Conservation (phyloP, 2,329 filamentous ascomycete species). For the Alternaria alternata region DNA sequence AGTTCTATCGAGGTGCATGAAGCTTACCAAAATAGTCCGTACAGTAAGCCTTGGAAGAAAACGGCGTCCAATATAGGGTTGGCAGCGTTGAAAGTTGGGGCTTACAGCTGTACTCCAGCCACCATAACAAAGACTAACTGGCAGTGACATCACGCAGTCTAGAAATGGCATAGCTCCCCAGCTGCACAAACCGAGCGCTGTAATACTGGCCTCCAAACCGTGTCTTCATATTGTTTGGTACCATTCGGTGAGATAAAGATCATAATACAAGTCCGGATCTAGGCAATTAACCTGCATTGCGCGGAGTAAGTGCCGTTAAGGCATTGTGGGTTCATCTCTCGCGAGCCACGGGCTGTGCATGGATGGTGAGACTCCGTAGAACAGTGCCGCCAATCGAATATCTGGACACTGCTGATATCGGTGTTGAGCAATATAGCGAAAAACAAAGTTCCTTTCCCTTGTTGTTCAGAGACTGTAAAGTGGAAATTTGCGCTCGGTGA, state of each 20-base stretch:
- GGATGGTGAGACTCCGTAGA: neutral
- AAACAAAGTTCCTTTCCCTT: neutral
- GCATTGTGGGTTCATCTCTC: neutral
- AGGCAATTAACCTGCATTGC: neutral
- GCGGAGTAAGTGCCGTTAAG: neutral
- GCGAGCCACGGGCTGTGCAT: neutral
- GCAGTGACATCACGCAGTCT: neutral
- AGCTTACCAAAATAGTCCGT: conserved; percentile 24
- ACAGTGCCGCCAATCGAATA: neutral
- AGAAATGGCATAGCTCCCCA: neutral
- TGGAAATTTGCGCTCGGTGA: neutral
- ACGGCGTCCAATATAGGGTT: conserved; percentile 12
- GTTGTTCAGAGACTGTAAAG: neutral
- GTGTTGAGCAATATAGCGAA: neutral
- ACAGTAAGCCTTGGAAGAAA: conserved; percentile 23
- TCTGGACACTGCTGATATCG: neutral
- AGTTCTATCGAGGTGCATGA: conserved; percentile 23
- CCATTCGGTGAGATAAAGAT: neutral
- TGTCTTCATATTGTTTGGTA: neutral
- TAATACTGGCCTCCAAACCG: neutral
- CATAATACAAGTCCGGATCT: neutral
- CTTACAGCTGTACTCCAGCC: conserved; percentile 14
- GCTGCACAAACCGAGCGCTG: neutral
- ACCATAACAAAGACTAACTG: conserved; percentile 6
- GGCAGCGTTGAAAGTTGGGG: neutral